phyloP scores from a whole-genome alignment of 495 filamentous ascomycete genomes.

The Penicillium waksmanii region DNA sequence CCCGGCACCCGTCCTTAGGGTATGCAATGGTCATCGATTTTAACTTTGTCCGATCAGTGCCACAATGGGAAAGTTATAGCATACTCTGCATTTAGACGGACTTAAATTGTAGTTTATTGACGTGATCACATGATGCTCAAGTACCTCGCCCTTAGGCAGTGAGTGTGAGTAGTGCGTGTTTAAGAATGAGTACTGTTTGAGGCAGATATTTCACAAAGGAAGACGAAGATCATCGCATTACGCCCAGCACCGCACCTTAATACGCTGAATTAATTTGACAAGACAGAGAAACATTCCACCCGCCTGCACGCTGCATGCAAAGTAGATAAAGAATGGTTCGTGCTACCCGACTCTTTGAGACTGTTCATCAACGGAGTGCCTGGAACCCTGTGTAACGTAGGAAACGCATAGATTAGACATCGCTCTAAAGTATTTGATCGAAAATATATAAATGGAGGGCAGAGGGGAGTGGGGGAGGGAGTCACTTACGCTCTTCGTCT shows the following conservation, averaged over 20 bases:
- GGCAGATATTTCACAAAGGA: background rate
- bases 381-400: conserved; percentile 1
- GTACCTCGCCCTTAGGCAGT: background rate
- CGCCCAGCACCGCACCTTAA: background rate
- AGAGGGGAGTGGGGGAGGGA: background rate
- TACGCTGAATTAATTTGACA: background rate
- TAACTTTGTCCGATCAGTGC: background rate
- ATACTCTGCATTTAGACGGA: background rate
- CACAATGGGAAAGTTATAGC: conserved; percentile 1
- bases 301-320: background rate
- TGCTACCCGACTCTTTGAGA: background rate
- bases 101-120: background rate
- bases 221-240: background rate
- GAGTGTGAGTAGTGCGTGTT: no score
- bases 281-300: background rate
- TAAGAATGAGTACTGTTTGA: no score
- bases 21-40: background rate
- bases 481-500: conserved; percentile 69
- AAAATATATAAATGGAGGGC: background rate
- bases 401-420: background rate
- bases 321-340: background rate
- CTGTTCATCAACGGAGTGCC: background rate
- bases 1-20: background rate
- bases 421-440: background rate
- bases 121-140: background rate